Evolutionary conservation across 208 protist species (phyloP), one percentile per base, ranked within the genome.

Genomic region (Angomonas deanei): DNA sequence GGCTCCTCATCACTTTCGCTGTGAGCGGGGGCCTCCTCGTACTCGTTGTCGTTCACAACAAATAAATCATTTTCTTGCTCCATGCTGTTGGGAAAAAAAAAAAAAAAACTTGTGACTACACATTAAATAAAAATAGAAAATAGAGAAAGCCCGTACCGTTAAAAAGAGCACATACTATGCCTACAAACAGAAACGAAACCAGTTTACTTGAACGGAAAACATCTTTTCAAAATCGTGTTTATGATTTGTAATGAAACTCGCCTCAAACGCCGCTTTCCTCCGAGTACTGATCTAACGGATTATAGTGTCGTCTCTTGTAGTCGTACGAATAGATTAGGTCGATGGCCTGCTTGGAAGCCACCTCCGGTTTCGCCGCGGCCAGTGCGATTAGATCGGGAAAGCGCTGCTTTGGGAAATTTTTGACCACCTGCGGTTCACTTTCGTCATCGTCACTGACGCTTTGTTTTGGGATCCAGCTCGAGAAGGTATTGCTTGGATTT

Each of bases 371-470:
- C 1, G 82, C 81, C 2, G 77, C 82, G 5, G 82, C 73, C 3
- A 84, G 30, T 0, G 77, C 73, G 27, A 82, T 60, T 0, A 77
- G 39, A 21, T 70, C 66, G 5, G 57, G 57, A 24, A 68, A 54
- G 19, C 74, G 74, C 64, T 83, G 70, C 52, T 80, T 74, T 0
- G 64, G n/a, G 54, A 88, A 82, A 63, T 84, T n/a, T n/a, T n/a
- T n/a, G n/a, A n/a, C 79, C n/a, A 62, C 36, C 13, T 2, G 30
- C 4, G 27, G 33, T 8, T 66, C 4, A 13, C 15, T 26, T 42
- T 47, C 56, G 15, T 67, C 30, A 10, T 63, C 23, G 10, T 59
- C 19, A 24, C 23, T 42, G 19, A n/a, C n/a, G n/a, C n/a, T n/a
- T n/a, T n/a, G n/a, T n/a, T n/a, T n/a, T n/a, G n/a, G 79, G 1